Base-by-base conservation (phyloP, 192 early-diverging fungal species). In the Backusella tarrabulga region DNA sequence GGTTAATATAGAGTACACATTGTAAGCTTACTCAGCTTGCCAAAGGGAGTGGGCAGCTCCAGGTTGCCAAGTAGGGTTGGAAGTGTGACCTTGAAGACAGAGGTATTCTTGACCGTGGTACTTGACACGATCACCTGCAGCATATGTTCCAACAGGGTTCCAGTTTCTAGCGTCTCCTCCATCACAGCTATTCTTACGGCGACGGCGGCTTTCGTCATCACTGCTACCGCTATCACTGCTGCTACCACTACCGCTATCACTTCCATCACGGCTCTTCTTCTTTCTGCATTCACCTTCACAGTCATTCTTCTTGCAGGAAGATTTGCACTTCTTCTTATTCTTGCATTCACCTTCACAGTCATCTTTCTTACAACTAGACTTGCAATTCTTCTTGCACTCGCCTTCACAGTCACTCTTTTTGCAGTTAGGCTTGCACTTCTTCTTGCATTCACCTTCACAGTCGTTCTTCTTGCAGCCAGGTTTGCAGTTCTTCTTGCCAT, bases 41-140 rank as follows among this genome's bases (percentile, higher is more conserved):
- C 86, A 87, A 76, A 87, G 84, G n/a, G 86, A 87, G 71, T 81
- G 82, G 2, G 86, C 86, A 34, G 52, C 84, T 19, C 74, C 75
- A 38, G 86, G 86, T 74, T 80, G 71, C 86, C 86, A 87, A 72
- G 83, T 85, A 54, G 81, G 77, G 71, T 87, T 84, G 26, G 79
- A 73, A 46, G 73, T 83, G 68, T 85, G 84, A 4, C 84, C 85
- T 73, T 88, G 87, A 41, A 88, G 73, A 71, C 87, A 88, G 34
- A 85, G 34, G 56, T 86, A 88, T 40, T 72, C 78, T 67, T 77
- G 79, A 6, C 83, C 81, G 23, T 86, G 79, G 68, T 82, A 88
- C 46, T 79, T 80, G 71, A 88, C 85, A 71, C 83, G 82, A 72
- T 88, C 87, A 40, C 87, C 87, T 46, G 87, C 75, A 26, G 81